Evolutionary conservation across 1,284 basidiomycete genomes (phyloP), one percentile per base, ranked within the genome.

Genomic region (Sanghuangporus baumii): DNA sequence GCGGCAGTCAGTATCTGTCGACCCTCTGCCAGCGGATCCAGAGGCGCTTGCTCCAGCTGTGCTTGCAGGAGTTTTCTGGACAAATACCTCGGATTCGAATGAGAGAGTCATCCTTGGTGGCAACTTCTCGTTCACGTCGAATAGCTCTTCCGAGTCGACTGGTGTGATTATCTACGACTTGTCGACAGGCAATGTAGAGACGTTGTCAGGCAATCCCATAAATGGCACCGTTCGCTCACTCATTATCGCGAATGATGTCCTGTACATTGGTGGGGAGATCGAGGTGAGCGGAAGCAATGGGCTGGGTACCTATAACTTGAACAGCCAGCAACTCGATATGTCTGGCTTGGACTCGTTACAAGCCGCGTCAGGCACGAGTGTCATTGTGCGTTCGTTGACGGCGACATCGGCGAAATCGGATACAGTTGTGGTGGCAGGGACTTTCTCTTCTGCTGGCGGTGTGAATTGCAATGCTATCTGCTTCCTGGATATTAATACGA

Each of bases 51-150:
- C 91, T 0, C 93, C 94, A 1, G 87, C 94, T 37, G 86, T 98
- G 61, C 80, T 97, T 48, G 83, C 93, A 0, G 96, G 93, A 40
- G 84, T 85, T 1, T 98, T 96, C 78, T 98, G 93, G 92, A 89
- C 85, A 16, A 97, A 97, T 70, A 80, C 79, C 46, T 85, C 87
- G 1, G 84, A 85, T 5, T 81, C 81, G 3, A 77, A 79, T 50
- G 81, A 91, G 65, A 75, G 93, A 52, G 86, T 85, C 43, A 85
- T 98, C 66, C 78, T 98, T 57, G 96, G 94, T 43, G 96, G 96
- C 55, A 95, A 96, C 74, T 98, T 97, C 72, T 85, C 88, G 3
- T 89, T 88, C 69, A 57, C 69, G 36, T 72, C 75, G 11, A 71
- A 77, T 16, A 78, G 78, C 7, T 75, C 80, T 1, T 69, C 75